A percentile compares a stretch with the other conserved stretches of the same genome.
Conservation (phyloP, 768 basidiomycete genomes). For the Trametes cubensis region DNA sequence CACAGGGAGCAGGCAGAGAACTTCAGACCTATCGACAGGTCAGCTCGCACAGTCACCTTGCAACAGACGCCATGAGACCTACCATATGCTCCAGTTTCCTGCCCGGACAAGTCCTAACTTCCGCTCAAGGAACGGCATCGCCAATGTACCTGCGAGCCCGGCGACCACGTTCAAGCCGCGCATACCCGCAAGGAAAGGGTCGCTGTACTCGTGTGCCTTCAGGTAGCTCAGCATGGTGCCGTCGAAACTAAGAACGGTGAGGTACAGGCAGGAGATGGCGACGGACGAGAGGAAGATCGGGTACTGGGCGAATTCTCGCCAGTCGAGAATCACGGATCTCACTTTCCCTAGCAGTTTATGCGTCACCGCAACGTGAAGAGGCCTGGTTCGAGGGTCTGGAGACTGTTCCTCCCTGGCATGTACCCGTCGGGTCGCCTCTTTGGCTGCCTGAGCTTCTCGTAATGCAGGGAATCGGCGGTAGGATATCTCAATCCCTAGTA, state of each 20-base stretch:
- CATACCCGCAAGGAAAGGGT: conserved; percentile 54
- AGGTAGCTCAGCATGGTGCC: conserved; percentile 56
- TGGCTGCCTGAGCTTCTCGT: conserved; percentile 29
- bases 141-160: conserved; percentile 49
- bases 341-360: conserved; percentile 8
- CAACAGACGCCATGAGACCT: conserved; percentile 1
- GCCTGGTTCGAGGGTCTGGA: not conserved
- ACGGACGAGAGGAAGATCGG: conserved; percentile 47
- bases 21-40: conserved; percentile 37
- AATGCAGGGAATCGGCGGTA: conserved; percentile 43
- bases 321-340: conserved; percentile 30
- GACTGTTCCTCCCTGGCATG: not conserved
- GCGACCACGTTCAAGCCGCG: conserved; percentile 48
- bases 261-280: conserved; percentile 47
- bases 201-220: conserved; percentile 46
- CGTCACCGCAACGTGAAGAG: not conserved
- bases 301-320: conserved; percentile 42
- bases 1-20: conserved; percentile 48
- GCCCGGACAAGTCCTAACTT: conserved; percentile 49
- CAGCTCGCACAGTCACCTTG: not conserved
- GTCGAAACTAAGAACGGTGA: conserved; percentile 52
- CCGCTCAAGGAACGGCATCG: conserved; percentile 45
- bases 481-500: conserved; percentile 41
- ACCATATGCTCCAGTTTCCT: conserved; percentile 56
- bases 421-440: conserved; percentile 17